phyloP scores from a whole-genome alignment of 164 flowering plant species.

The Houttuynia cordata region DNA sequence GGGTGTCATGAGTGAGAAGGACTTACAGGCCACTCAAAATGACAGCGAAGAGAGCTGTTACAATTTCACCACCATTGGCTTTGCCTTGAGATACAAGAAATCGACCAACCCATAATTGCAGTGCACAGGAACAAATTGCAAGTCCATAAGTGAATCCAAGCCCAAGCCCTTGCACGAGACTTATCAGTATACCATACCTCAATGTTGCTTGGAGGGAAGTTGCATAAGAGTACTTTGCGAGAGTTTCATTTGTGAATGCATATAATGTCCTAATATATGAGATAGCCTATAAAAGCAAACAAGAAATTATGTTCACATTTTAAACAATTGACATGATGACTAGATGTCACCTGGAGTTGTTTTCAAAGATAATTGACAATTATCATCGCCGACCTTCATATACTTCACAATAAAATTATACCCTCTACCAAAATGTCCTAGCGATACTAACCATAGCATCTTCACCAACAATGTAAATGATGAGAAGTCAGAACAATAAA shows the following conservation, averaged over 20 bases:
- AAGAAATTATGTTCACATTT: background rate
- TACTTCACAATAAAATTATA: too few relatives aligned
- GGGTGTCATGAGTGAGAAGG: background rate
- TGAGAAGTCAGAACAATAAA: background rate
- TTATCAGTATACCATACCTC: conserved; percentile 91
- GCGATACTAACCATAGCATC: background rate
- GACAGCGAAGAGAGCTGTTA: conserved; percentile 82
- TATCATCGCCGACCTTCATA: too few relatives aligned
- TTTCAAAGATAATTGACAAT: too few relatives aligned
- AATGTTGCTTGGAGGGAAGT: conserved; percentile 94
- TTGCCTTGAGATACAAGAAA: conserved; percentile 43
- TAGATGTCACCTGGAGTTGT: background rate
- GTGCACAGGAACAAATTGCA: conserved; percentile 97
- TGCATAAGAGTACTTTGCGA: conserved; percentile 97
- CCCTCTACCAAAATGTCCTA: too few relatives aligned
- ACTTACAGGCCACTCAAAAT: conserved; percentile 97
- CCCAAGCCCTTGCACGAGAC: conserved; percentile 99
- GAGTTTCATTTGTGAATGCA: conserved; percentile 91
- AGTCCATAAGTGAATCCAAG: conserved; percentile 99
- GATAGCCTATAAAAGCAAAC: conserved; percentile 58
- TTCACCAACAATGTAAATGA: background rate
- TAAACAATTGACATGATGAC: background rate
- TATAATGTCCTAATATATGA: conserved; percentile 83
- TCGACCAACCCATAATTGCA: conserved; percentile 97
- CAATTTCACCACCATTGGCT: conserved; percentile 89